These are phyloP conservation scores for Elongisporangium prolatum DNA, from an alignment of 352 stramenopile species.

Conservation along the genomic window DNA sequence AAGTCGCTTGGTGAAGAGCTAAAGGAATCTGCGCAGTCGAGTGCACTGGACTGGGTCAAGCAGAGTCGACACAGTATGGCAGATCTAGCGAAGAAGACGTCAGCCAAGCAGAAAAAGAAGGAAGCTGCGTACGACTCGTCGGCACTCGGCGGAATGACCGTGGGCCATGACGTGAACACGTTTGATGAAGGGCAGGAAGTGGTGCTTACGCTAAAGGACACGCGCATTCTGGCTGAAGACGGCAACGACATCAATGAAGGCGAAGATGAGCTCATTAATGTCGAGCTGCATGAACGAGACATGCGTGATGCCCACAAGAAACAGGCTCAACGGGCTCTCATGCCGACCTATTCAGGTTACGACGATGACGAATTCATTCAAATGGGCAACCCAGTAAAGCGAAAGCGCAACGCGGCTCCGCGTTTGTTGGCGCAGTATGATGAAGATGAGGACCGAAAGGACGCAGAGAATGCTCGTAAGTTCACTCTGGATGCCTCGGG, in stretches of 20 bases:
- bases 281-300: slow-evolving; percentile 76
- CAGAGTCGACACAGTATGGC: slow-evolving; percentile 12
- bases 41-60: slow-evolving; percentile 74
- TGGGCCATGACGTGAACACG: slow-evolving; percentile 81
- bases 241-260: slow-evolving; percentile 78
- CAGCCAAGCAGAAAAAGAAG: slow-evolving; percentile 7
- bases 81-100: slow-evolving; percentile 6
- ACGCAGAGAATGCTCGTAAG: slow-evolving; percentile 32
- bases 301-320: slow-evolving; percentile 35
- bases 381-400: slow-evolving; percentile 25
- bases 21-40: slow-evolving; percentile 19
- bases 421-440: slow-evolving; percentile 88
- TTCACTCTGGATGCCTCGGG: slow-evolving; percentile 55
- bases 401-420: slow-evolving; percentile 32
- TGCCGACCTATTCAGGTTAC: slow-evolving; percentile 91
- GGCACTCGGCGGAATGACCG: slow-evolving; percentile 86
- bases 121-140: slow-evolving; percentile 47
- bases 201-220: slow-evolving; percentile 93
- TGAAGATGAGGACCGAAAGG: slow-evolving; percentile 62
- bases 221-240: slow-evolving; percentile 76
- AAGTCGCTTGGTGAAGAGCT: slow-evolving; percentile 77
- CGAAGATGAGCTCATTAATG: slow-evolving; percentile 83
- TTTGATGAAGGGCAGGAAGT: slow-evolving; percentile 91
- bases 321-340: slow-evolving; percentile 31
- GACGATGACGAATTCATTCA: slow-evolving; percentile 97